A percentile compares a stretch with the other conserved stretches of the same genome.
These are phyloP conservation scores for Geotrichum phurueaensis DNA, from an alignment of 1,139 yeast genomes.

Conservation along the genomic window DNA sequence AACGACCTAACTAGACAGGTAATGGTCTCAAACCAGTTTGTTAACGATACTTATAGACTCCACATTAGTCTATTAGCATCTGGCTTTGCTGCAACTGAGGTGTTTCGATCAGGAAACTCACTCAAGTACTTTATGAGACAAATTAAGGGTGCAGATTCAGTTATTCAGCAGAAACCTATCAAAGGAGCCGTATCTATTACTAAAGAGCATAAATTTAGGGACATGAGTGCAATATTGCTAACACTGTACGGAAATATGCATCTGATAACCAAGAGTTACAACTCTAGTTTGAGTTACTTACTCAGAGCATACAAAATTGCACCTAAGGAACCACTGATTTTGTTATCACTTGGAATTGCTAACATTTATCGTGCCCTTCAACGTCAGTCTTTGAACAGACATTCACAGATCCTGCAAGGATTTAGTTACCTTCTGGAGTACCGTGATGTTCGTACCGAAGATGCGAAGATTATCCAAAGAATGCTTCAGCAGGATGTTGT, in stretches of 20 bases:
- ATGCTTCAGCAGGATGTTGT: constrained; percentile 2
- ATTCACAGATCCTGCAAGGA: constrained; percentile 82
- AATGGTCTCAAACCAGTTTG: constrained; percentile 65
- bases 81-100: constrained; percentile 51
- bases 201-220: constrained; percentile 36
- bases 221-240: constrained; percentile 63
- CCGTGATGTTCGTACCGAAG: constrained; percentile 41
- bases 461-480: constrained; percentile 3
- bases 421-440: constrained; percentile 72
- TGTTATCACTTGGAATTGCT: constrained; percentile 68
- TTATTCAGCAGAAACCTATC: constrained; percentile 48
- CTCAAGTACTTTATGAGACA: constrained; percentile 88
- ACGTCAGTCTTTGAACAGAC: constrained; percentile 77
- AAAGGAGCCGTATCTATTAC: constrained; percentile 75
- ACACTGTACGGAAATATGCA: constrained; percentile 74
- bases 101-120: constrained; percentile 70
- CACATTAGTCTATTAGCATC: constrained; percentile 66
- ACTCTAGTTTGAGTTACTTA: constrained; percentile 65
- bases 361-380: constrained; percentile 93
- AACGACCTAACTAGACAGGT: constrained; percentile 57
- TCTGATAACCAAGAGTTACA: constrained; percentile 76
- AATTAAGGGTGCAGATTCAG: constrained; percentile 77
- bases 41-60: constrained; percentile 59
- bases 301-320: constrained; percentile 41
- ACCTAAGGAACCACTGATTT: constrained; percentile 71